Percentiles rank a stretch among this genome's conserved stretches.
phyloP scores from a whole-genome alignment of 345 rosid species.

The Brassica incana region DNA sequence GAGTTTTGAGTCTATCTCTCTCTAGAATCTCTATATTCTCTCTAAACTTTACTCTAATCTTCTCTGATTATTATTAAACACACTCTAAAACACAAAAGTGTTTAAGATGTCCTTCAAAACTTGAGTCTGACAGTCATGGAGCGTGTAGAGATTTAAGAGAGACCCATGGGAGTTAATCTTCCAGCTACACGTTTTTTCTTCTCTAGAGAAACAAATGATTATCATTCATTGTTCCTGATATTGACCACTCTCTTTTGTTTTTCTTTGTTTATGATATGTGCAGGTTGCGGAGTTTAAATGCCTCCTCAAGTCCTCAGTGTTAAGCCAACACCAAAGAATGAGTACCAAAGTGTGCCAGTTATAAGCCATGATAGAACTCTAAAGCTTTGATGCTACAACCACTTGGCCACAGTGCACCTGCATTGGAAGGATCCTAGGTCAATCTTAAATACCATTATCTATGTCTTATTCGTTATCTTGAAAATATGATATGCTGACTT shows the following conservation, averaged over 20 bases:
- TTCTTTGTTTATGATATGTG: too few species aligned
- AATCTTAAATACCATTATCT: slow-evolving; percentile 20
- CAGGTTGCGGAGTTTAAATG: slow-evolving; percentile 69
- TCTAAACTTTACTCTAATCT: too few species aligned
- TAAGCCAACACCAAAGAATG: slow-evolving; percentile 23
- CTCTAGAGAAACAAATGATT: too few species aligned
- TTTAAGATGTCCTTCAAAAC: slow-evolving; percentile 63
- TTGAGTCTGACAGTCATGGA: slow-evolving; percentile 61
- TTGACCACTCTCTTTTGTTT: too few species aligned
- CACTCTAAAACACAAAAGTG: too few species aligned
- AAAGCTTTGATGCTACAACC: slow-evolving; percentile 73
- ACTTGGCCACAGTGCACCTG: slow-evolving; percentile 79
- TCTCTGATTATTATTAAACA: too few species aligned
- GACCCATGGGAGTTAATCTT: neutral
- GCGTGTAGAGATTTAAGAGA: slow-evolving; percentile 87
- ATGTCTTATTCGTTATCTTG: neutral
- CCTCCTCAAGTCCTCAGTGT: slow-evolving; percentile 74
- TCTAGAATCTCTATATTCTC: too few species aligned
- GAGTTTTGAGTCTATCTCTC: too few species aligned
- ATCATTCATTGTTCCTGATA: too few species aligned
- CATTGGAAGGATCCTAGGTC: slow-evolving; percentile 83
- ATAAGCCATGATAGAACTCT: slow-evolving; percentile 57
- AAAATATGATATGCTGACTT: neutral
- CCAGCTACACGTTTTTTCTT: neutral
- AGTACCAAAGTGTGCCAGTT: slow-evolving; percentile 54